Conservation (phyloP, 805 yeast species). For the Pichia insulana region DNA sequence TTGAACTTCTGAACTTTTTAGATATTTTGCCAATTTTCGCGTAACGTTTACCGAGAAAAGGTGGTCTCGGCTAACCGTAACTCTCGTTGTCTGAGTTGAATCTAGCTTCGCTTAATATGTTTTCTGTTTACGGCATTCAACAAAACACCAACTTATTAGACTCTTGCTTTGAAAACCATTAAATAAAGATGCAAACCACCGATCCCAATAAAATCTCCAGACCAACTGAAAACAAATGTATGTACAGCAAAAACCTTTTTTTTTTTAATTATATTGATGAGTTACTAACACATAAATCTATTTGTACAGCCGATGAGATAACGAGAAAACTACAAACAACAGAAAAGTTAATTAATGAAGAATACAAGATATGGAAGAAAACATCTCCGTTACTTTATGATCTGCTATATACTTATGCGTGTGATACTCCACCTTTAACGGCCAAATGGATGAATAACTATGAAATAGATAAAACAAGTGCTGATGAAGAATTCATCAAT, state of each 20-base stretch:
- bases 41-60: too few relatives aligned
- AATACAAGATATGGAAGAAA: conserved; percentile 77
- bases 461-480: conserved; percentile 8
- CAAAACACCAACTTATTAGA: too few relatives aligned
- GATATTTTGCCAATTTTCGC: too few relatives aligned
- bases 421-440: conserved; percentile 64
- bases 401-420: conserved; percentile 57
- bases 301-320: conserved; percentile 15
- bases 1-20: too few relatives aligned
- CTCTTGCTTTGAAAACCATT: too few relatives aligned
- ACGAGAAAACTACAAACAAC: conserved; percentile 38
- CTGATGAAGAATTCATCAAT: conserved; percentile 7
- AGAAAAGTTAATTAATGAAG: conserved; percentile 65
- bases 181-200: too few relatives aligned
- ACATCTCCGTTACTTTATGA: conserved; percentile 73
- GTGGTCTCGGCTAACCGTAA: too few relatives aligned
- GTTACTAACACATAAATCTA: conserved; percentile 8
- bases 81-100: too few relatives aligned
- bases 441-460: conserved; percentile 57
- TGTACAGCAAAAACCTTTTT: background rate
- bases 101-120: too few relatives aligned
- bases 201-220: background rate
- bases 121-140: too few relatives aligned
- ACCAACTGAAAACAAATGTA: background rate
- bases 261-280: background rate